Percentiles rank a stretch among this genome's conserved stretches.
These are phyloP conservation scores for Cercospora janseana DNA, from an alignment of 2,329 filamentous ascomycete species.

Conservation along the genomic window DNA sequence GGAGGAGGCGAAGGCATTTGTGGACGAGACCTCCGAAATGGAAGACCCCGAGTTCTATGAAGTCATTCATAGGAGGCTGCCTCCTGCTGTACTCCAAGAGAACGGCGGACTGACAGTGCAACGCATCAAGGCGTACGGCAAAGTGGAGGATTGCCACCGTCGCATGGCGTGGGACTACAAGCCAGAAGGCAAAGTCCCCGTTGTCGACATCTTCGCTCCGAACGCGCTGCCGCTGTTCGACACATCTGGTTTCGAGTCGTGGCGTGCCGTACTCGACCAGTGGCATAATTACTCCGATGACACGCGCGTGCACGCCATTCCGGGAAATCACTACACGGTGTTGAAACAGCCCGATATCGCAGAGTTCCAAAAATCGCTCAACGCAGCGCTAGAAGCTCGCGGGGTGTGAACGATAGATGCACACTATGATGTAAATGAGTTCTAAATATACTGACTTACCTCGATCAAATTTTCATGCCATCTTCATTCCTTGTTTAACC, in stretches of 20 bases:
- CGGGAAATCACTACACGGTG: background rate
- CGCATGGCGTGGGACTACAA: background rate
- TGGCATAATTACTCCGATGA: background rate
- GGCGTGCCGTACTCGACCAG: background rate
- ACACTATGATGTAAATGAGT: background rate
- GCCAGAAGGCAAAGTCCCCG: background rate
- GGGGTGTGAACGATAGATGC: background rate
- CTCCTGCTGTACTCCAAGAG: background rate
- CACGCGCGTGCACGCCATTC: background rate
- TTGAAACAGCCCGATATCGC: background rate
- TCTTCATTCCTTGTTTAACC: background rate
- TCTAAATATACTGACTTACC: background rate
- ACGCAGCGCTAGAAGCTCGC: background rate
- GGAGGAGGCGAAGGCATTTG: slow-evolving; percentile 18
- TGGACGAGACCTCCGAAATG: slow-evolving; percentile 18
- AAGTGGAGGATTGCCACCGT: background rate
- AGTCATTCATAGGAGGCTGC: background rate
- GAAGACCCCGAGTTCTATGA: slow-evolving; percentile 25
- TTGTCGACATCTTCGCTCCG: background rate
- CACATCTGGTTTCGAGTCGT: background rate
- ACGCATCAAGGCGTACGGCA: background rate
- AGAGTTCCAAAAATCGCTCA: background rate
- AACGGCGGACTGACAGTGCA: background rate
- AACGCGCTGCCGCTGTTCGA: background rate
- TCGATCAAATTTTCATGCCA: background rate